Percentiles rank a stretch among this genome's conserved stretches.
Conservation (phyloP, 495 filamentous ascomycete species). For the Xylaria scruposa region DNA sequence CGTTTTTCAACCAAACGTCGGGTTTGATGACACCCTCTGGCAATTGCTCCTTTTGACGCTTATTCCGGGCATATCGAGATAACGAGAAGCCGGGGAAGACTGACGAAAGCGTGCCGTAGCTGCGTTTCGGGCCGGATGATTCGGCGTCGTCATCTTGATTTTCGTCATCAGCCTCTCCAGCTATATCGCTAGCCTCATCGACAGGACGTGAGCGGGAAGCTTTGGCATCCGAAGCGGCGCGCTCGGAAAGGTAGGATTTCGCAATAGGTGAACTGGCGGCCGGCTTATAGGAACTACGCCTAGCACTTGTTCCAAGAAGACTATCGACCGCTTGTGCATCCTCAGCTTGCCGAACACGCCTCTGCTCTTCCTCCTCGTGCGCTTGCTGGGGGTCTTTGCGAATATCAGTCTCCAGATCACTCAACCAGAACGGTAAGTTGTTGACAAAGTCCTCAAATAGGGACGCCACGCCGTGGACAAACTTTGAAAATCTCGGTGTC, state of each 20-base stretch:
- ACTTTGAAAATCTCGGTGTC: constrained; percentile 91
- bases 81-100: constrained; percentile 77
- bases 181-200: constrained; percentile 30
- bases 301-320: constrained; percentile 63
- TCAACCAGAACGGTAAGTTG: constrained; percentile 93
- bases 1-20: constrained; percentile 86
- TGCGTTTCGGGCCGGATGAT: constrained; percentile 33
- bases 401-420: constrained; percentile 89
- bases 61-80: constrained; percentile 69
- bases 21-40: constrained; percentile 89
- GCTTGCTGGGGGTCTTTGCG: constrained; percentile 88
- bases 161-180: constrained; percentile 38
- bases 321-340: constrained; percentile 90
- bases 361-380: constrained; percentile 89
- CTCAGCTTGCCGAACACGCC: constrained; percentile 76
- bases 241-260: constrained; percentile 59
- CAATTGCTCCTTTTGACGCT: constrained; percentile 52
- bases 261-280: constrained; percentile 67
- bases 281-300: constrained; percentile 54
- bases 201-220: constrained; percentile 28
- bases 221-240: constrained; percentile 47
- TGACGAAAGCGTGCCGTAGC: constrained; percentile 60
- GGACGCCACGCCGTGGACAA: constrained; percentile 88
- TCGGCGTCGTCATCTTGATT: constrained; percentile 37
- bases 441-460: constrained; percentile 97